Evolutionary conservation across 495 filamentous ascomycete genomes (phyloP), one percentile per base, ranked within the genome.

Genomic region (Aspergillus sclerotiicarbonarius): DNA sequence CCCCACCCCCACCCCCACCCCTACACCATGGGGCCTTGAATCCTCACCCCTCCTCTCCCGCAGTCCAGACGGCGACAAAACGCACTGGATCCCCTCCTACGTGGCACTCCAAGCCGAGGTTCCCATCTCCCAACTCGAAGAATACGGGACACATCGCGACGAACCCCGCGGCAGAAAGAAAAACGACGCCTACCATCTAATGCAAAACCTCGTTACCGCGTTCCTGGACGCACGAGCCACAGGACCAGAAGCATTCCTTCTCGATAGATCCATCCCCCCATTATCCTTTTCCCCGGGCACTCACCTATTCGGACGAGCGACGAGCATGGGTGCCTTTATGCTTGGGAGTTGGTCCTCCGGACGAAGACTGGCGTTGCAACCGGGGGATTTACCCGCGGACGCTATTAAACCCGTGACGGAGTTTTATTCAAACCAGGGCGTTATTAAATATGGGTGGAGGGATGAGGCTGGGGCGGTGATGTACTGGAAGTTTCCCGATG

Each of bases 41-140:
- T 51, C 45, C 0, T 55, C 55, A 43, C 31, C 53, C 8, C 35
- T 52, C 15, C 35, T 61, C 48, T 35, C 59, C 59, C 48, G 47
- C 8, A 57, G 52, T 45, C 52, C 44, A 15, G 60, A 30, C 31
- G 43, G 37, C 25, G 12, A 16, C 12, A 58, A 62, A 53, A 48
- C 44, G 7, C 51, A 54, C 44, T 62, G 60, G 60, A 18, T 62
- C 10, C 30, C 60, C 39, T 62, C 60, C 6, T 58, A 55, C 30
- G 45, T 43, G 9, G 60, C 55, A 10, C 55, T 58, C 21, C 60
- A 62, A 25, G 35, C 51, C 18, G 60, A 62, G 8, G 45, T 62
- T 15, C 60, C 60, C 3, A 13, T 62, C 16, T 47, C 51, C 9
- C 51, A 20, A 16, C 56, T 62, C 8, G 52, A 20, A 46, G 49